A percentile compares a stretch with the other conserved stretches of the same genome.
Conservation (phyloP, 495 filamentous ascomycete species). For the Podospora fimiseda region DNA sequence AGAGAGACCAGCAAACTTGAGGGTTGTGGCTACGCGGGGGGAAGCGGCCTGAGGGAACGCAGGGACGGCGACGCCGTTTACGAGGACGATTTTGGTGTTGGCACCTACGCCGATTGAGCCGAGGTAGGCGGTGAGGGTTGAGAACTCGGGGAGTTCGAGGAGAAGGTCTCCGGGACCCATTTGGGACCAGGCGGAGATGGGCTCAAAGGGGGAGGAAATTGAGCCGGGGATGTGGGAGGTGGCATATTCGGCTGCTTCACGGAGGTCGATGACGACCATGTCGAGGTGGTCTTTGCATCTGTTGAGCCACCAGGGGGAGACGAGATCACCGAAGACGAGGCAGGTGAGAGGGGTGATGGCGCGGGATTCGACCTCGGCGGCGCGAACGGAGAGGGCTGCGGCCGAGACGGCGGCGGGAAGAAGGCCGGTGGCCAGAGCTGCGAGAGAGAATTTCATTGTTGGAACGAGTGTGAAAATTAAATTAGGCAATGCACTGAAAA, state of each 20-base stretch:
- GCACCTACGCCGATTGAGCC: constrained; percentile 14
- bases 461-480: no score
- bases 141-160: constrained; percentile 16
- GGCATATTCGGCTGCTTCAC: constrained; percentile 16
- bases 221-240: constrained; percentile 17
- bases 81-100: constrained; percentile 18
- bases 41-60: constrained; percentile 22
- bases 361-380: constrained; percentile 6
- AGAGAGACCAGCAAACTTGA: constrained; percentile 19
- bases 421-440: no score
- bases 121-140: constrained; percentile 12
- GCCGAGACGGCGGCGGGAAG: background rate
- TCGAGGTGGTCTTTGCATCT: constrained; percentile 13
- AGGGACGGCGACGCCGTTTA: constrained; percentile 20
- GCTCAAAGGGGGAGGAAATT: constrained; percentile 16
- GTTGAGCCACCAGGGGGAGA: constrained; percentile 19
- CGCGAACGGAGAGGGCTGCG: background rate
- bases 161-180: constrained; percentile 18
- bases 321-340: constrained; percentile 12
- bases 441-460: no score
- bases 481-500: no score
- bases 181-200: constrained; percentile 18
- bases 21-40: constrained; percentile 19
- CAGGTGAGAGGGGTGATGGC: constrained; percentile 17
- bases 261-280: constrained; percentile 17